Percentiles rank a stretch among this genome's conserved stretches.
These are phyloP conservation scores for Botryosphaeria agaves DNA, from an alignment of 2,329 filamentous ascomycete species.

Conservation along the genomic window DNA sequence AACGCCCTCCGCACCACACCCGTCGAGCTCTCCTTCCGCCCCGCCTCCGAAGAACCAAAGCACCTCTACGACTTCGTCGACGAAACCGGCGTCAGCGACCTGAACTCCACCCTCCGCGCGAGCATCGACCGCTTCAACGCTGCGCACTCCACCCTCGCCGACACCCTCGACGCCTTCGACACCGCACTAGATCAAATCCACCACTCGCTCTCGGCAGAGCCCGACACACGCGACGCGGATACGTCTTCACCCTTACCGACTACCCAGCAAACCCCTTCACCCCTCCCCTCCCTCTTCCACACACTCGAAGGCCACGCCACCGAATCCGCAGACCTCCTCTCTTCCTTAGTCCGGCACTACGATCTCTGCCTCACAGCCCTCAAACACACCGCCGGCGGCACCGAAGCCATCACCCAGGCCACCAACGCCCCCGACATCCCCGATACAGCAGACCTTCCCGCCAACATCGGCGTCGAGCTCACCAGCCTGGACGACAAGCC, in stretches of 20 bases:
- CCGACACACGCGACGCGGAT: no score
- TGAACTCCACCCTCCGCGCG: conserved; percentile 49
- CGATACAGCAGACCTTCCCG: conserved; percentile 1
- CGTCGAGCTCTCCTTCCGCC: conserved; percentile 47
- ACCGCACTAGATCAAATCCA: conserved; percentile 48
- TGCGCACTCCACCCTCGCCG: conserved; percentile 39
- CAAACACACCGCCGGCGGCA: conserved; percentile 59
- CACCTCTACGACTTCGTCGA: conserved; percentile 63
- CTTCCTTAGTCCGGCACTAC: conserved; percentile 73
- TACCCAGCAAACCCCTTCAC: conserved; percentile 12
- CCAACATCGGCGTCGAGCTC: conserved; percentile 5
- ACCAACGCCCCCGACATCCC: conserved; percentile 15
- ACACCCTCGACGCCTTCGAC: conserved; percentile 49
- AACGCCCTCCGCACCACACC: conserved; percentile 43
- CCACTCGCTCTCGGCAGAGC: conserved; percentile 17
- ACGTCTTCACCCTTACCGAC: no score
- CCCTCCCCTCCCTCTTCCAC: conserved; percentile 29
- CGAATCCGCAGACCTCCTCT: conserved; percentile 64
- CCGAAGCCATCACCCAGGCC: conserved; percentile 27
- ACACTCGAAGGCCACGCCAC: conserved; percentile 56
- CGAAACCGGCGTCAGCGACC: conserved; percentile 46
- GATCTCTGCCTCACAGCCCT: conserved; percentile 86
- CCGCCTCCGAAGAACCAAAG: conserved; percentile 30
- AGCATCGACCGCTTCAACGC: conserved; percentile 57
- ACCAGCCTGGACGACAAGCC: conserved; percentile 15